Percentiles rank a stretch among this genome's conserved stretches.
phyloP scores from a whole-genome alignment of 371 early-diverging fungal genomes.

The Mucor racemosus region DNA sequence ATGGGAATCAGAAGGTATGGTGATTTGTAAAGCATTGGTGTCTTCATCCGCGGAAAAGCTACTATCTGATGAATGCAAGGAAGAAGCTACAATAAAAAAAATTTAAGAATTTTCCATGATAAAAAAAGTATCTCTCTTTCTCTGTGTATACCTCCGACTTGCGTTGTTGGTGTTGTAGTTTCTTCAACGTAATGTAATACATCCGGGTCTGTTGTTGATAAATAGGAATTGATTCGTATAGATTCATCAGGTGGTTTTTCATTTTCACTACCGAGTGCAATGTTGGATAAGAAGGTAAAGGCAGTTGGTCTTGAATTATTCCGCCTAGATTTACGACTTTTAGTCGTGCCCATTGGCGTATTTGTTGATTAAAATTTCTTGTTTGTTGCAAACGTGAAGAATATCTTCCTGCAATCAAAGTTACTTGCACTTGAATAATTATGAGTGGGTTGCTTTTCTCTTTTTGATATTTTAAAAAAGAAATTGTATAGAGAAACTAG shows the following conservation, averaged over 20 bases:
- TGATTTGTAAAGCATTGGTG: slow-evolving; percentile 16
- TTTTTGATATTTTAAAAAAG: not conserved
- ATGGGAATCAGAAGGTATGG: slow-evolving; percentile 31
- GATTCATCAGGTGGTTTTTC: slow-evolving; percentile 34
- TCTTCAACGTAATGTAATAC: slow-evolving; percentile 13
- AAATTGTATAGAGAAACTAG: not conserved
- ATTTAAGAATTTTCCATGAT: not conserved
- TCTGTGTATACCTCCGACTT: slow-evolving; percentile 19
- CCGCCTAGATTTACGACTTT: slow-evolving; percentile 63
- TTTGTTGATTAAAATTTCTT: slow-evolving; percentile 16
- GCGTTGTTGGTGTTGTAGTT: not conserved
- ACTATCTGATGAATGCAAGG: slow-evolving; percentile 47
- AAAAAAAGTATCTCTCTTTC: not conserved
- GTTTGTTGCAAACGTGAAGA: slow-evolving; percentile 34
- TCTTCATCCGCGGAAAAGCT: slow-evolving; percentile 43
- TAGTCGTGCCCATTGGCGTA: slow-evolving; percentile 60
- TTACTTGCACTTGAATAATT: slow-evolving; percentile 16
- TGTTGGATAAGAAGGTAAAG: slow-evolving; percentile 52
- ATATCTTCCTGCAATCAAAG: slow-evolving; percentile 37
- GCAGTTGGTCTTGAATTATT: slow-evolving; percentile 59
- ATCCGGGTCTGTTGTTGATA: not conserved
- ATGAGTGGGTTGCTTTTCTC: slow-evolving; percentile 3
- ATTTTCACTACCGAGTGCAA: slow-evolving; percentile 49
- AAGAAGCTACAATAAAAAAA: slow-evolving; percentile 25
- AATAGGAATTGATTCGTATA: slow-evolving; percentile 17